Base-by-base conservation (phyloP, 495 filamentous ascomycete species). In the Cairneyella variabilis region DNA sequence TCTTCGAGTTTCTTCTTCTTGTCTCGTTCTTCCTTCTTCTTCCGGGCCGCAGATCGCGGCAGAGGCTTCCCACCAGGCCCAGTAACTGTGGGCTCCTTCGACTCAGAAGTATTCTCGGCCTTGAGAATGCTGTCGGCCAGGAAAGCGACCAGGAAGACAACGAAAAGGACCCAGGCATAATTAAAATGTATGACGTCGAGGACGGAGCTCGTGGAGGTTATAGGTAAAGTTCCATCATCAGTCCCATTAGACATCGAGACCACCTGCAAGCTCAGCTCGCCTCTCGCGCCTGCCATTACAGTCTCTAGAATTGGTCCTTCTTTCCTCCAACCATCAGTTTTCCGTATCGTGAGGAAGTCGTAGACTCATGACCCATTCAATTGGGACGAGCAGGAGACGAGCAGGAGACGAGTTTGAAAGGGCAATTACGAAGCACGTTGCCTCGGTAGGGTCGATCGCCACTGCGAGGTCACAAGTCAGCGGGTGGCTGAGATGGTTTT, bases 41-140 rank as follows among this genome's bases (percentile, higher is more conserved):
- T 74, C 54, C 66, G 68, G 57, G 74, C 76, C 54, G 72, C 76
- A 54, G 74, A 79, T 48, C 76, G 64, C 27, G 91, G 89, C 20
- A 95, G 72, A 14, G 88, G 88, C 64, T 91, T 89, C 47, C 90
- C 91, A 30, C 87, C 89, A 0, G 90, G 91, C 12, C 90, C 89
- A 3, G 71, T 71, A 26, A 65, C 59, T 64, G 38, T 60, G 60
- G 26, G 65, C 61, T 64, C 42, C 42, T 48, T 47, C 52, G 66
- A 53, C 39, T 66, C 72, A 50, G 54, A 66, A 54, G 58, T 69
- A 66, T 48, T 67, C 59, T 57, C 74, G 67, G 36, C 59, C n/a
- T 82, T 75, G 52, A 76, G 44, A 38, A 89, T 77, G 44, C 84
- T 83, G 64, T 79, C 80, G 58, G 72, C 67, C 12, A 84, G 72